phyloP scores from a whole-genome alignment of 352 stramenopile species.

The Phytopythium montanum region DNA sequence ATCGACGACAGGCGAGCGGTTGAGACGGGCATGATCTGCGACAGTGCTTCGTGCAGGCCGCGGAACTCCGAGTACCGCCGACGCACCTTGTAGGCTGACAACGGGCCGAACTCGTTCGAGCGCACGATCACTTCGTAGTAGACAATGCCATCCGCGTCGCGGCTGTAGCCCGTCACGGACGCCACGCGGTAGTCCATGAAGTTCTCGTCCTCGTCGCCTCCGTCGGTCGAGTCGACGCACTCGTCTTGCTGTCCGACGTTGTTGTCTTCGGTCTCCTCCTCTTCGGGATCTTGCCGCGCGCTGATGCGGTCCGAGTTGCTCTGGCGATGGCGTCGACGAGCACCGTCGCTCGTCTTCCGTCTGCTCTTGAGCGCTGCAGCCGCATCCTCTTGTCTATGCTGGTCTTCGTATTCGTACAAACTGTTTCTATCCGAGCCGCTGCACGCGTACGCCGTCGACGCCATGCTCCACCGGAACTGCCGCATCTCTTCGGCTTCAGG shows the following conservation, averaged over 20 bases:
- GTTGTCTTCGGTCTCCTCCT: slow-evolving; percentile 8
- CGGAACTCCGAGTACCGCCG: slow-evolving; percentile 76
- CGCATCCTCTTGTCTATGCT: slow-evolving; percentile 4
- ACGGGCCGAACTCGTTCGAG: slow-evolving; percentile 51
- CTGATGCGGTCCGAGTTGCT: slow-evolving; percentile 1
- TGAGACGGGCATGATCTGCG: slow-evolving; percentile 47
- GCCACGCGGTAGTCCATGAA: slow-evolving; percentile 68
- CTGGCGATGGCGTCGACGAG: background rate
- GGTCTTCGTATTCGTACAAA: slow-evolving; percentile 6
- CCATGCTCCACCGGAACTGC: slow-evolving; percentile 7
- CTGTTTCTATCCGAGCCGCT: slow-evolving; percentile 5
- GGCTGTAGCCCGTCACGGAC: slow-evolving; percentile 69
- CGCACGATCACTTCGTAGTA: slow-evolving; percentile 81
- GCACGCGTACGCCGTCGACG: background rate
- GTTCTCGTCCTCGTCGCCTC: slow-evolving; percentile 52
- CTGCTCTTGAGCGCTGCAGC: background rate
- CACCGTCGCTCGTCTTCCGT: background rate
- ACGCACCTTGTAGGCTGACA: slow-evolving; percentile 76
- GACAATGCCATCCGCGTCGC: slow-evolving; percentile 66
- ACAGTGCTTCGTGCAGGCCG: slow-evolving; percentile 46
- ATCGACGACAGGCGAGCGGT: slow-evolving; percentile 20
- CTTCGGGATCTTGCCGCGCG: background rate
- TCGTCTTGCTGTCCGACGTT: slow-evolving; percentile 7
- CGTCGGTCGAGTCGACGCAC: slow-evolving; percentile 7
- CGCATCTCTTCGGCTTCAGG: slow-evolving; percentile 23